These are phyloP conservation scores for Plicaturopsis crispa DNA, from an alignment of 768 basidiomycete species.

Conservation along the genomic window DNA sequence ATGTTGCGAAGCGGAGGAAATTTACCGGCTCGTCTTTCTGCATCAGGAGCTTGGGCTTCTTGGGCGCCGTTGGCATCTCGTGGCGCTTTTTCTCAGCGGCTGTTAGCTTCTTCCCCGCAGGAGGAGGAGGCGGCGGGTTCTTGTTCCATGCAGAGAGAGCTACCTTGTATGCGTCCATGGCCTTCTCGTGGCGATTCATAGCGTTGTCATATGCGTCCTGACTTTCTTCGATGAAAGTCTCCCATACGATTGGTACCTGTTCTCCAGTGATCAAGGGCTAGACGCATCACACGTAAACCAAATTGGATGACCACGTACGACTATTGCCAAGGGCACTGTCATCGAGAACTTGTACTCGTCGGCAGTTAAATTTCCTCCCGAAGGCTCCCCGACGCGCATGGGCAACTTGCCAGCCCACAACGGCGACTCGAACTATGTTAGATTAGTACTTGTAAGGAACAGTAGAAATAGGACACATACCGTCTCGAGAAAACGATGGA, in stretches of 20 bases:
- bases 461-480: constrained; percentile 4
- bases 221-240: constrained; percentile 7
- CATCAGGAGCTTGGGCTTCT: constrained; percentile 6
- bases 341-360: constrained; percentile 22
- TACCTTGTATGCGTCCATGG: constrained; percentile 2
- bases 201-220: constrained; percentile 4
- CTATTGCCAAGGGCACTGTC: constrained; percentile 13
- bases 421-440: constrained; percentile 18
- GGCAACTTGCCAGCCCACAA: constrained; percentile 20
- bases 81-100: constrained; percentile 1
- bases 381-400: constrained; percentile 18
- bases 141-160: background rate
- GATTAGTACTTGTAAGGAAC: background rate
- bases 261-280: background rate
- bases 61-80: constrained; percentile 2
- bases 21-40: constrained; percentile 4
- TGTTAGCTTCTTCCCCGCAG: constrained; percentile 1
- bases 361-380: constrained; percentile 19
- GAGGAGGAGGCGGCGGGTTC: no score
- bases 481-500: constrained; percentile 10
- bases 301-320: constrained; percentile 12
- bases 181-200: background rate
- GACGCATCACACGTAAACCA: no score
- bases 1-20: constrained; percentile 10
- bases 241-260: constrained; percentile 18